Conservation (phyloP, 2,329 filamentous ascomycete species). For the Pestalotiopsis sp. region DNA sequence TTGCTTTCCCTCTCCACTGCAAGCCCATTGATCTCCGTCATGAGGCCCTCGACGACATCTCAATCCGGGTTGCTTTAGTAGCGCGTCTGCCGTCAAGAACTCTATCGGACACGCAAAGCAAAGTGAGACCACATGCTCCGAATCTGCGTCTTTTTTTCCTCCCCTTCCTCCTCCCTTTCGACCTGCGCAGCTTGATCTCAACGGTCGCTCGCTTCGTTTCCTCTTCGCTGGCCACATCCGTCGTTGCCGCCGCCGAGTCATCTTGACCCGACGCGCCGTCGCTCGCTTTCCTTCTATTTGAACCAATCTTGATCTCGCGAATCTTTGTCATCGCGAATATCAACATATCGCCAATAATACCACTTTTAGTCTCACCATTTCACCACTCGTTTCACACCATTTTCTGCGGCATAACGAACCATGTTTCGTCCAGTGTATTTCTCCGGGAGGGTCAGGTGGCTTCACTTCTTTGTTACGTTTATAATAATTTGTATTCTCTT, state of each 20-base stretch:
- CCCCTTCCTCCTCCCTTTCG: neutral
- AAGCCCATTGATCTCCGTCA: neutral
- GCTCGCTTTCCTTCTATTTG: neutral
- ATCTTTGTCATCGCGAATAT: neutral
- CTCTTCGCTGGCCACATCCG: neutral
- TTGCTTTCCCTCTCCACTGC: neutral
- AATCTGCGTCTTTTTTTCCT: neutral
- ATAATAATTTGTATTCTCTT: slow-evolving; percentile 19
- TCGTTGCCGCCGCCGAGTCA: neutral
- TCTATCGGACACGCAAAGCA: neutral
- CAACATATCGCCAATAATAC: neutral
- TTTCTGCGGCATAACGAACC: neutral
- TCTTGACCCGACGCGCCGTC: neutral
- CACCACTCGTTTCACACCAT: neutral
- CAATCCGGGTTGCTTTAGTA: neutral
- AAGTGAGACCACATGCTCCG: slow-evolving; percentile 3
- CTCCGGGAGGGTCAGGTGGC: slow-evolving; percentile 14
- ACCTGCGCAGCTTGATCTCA: neutral
- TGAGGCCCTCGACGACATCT: neutral
- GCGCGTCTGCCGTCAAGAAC: neutral
- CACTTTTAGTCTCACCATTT: neutral
- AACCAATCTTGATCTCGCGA: neutral
- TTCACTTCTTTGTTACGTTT: slow-evolving; percentile 17
- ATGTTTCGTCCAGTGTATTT: slow-evolving; percentile 20
- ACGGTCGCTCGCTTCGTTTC: neutral